These are phyloP conservation scores for Prunus salicina DNA, from an alignment of 306 rosid genomes.

Conservation along the genomic window DNA sequence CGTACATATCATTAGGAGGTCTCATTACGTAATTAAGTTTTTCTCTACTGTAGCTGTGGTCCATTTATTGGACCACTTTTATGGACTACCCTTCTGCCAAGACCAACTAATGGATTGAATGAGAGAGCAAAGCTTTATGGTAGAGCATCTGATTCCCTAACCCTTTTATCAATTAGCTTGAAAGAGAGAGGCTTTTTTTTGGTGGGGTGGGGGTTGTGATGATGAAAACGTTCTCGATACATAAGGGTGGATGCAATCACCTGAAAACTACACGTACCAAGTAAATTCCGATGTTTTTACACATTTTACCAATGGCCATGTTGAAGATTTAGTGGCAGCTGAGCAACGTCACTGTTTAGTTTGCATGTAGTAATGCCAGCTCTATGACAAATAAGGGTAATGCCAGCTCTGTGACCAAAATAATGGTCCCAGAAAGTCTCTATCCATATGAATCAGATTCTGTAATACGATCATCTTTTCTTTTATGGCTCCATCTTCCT, in stretches of 20 bases:
- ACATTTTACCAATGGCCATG: background rate
- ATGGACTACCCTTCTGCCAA: background rate
- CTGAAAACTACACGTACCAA: background rate
- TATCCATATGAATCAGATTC: background rate
- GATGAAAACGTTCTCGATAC: too few species aligned
- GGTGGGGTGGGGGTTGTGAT: too few species aligned
- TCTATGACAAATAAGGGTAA: conserved; percentile 4
- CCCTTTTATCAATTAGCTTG: background rate
- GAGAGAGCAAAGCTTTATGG: background rate
- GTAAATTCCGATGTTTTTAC: background rate
- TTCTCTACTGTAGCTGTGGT: background rate
- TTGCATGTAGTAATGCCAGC: conserved; percentile 15
- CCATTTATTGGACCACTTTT: background rate
- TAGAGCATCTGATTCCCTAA: background rate
- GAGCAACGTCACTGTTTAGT: conserved; percentile 1
- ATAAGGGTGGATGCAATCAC: background rate
- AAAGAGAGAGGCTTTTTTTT: too few species aligned
- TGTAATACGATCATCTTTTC: background rate
- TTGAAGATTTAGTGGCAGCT: background rate
- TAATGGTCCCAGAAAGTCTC: conserved; percentile 43
- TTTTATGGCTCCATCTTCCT: background rate
- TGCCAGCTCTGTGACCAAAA: conserved; percentile 27
- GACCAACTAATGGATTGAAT: background rate
- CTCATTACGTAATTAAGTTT: too few species aligned
- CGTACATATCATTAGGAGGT: background rate